These are phyloP conservation scores for Podospora sp. DNA, from an alignment of 495 filamentous ascomycete species.

Conservation along the genomic window DNA sequence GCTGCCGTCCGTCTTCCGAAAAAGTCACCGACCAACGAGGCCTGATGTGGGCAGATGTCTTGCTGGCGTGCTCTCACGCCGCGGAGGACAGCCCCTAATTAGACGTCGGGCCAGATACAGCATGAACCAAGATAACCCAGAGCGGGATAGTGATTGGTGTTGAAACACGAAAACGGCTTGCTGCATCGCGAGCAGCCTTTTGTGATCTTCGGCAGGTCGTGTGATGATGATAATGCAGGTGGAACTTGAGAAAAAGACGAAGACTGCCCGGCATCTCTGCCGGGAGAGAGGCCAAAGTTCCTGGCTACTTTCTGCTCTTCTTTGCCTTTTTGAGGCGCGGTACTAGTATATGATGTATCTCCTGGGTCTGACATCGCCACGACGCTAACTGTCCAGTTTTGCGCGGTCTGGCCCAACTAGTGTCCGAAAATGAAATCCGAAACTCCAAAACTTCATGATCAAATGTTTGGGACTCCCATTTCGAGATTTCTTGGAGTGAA, in stretches of 20 bases:
- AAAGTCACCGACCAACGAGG: neutral
- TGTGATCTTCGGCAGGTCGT: slow-evolving; percentile 10
- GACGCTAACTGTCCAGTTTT: neutral
- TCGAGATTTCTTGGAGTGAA: too few relatives aligned
- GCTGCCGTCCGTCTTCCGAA: neutral
- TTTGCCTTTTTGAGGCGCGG: neutral
- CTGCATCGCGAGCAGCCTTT: slow-evolving; percentile 12
- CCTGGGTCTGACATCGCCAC: neutral
- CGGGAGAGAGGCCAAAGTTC: neutral
- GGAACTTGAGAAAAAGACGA: slow-evolving; percentile 10
- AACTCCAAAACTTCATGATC: too few relatives aligned
- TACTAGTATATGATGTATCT: neutral
- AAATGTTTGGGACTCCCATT: too few relatives aligned
- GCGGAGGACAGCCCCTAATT: neutral
- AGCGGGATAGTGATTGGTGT: slow-evolving; percentile 6
- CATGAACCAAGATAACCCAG: slow-evolving; percentile 15
- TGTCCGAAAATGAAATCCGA: too few relatives aligned
- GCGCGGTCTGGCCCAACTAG: too few relatives aligned
- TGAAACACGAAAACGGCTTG: slow-evolving; percentile 18
- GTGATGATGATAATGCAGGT: slow-evolving; percentile 15
- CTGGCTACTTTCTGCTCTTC: neutral
- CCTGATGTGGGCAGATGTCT: slow-evolving; percentile 7
- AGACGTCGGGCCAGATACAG: slow-evolving; percentile 7
- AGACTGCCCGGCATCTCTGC: neutral
- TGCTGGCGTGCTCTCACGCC: neutral